Base-by-base conservation (phyloP, 2,329 filamentous ascomycete species). In the Colletotrichum theobromicola region DNA sequence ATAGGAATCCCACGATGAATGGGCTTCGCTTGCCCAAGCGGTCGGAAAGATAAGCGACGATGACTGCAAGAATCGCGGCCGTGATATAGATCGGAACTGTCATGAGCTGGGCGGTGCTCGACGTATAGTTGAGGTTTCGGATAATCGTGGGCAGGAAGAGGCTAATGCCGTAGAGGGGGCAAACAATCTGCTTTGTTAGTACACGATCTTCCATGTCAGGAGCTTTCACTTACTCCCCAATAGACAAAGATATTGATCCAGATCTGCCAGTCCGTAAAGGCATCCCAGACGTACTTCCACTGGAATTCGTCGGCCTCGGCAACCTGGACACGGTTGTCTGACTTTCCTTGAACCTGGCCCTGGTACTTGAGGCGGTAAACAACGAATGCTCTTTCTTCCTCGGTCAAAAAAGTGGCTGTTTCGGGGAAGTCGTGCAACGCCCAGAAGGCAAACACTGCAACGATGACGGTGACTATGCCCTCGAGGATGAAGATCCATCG, bases 251-350 rank as follows among this genome's bases (percentile, higher is more conserved):
- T 84, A 67, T 88, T 88, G 32, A 87, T 83, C 85, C 87, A 89
- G 60, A 95, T 95, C 83, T 98, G 96, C 93, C 94, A 97, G 79
- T 98, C 95, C 46, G 88, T 91, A 60, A 96, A 85, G 2, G 92
- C 92, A 9, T 91, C 88, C 89, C 91, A 92, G 73, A 97, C 91
- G 80, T 96, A 97, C 16, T 87, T 85, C 90, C 93, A 94, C 76
- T 92, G 89, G 81, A 97, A 97, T 63, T 93, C 89, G 77, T 97
- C 95, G 53, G 94, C 90, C 78, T 93, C 89, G 0, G 93, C 93
- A 24, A 88, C 84, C 5, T 80, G 82, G 2, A 77, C 71, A 2
- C 77, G 78, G 24, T 75, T 68, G 2, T 67, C 75, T 2, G 28
- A 69, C 62, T 76, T 35, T 21, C 63, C 62, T 35, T 42, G 67